Percentiles rank a stretch among this genome's conserved stretches.
These are phyloP conservation scores for Coemansia sp. DNA, from an alignment of 192 early-diverging fungal species.

Conservation along the genomic window DNA sequence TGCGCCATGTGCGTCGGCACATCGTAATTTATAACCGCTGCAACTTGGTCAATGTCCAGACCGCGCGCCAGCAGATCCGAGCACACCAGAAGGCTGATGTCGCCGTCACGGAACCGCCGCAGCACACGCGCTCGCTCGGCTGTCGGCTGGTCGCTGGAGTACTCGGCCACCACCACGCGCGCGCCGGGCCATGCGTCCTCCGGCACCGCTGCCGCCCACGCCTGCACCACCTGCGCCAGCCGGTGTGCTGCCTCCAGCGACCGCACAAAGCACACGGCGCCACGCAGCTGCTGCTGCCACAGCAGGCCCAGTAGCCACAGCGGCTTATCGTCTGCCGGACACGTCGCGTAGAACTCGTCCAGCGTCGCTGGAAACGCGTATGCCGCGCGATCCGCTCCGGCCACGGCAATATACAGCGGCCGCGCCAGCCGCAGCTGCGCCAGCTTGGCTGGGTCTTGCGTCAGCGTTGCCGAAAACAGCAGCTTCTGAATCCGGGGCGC, in stretches of 20 bases:
- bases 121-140: conserved; percentile 60
- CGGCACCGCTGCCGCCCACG: conserved; percentile 51
- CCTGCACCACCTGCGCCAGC: conserved; percentile 64
- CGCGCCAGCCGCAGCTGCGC: conserved; percentile 73
- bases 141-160: conserved; percentile 67
- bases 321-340: conserved; percentile 69
- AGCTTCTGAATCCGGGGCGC: conserved; percentile 75
- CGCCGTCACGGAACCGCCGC: conserved; percentile 62
- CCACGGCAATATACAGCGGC: conserved; percentile 75
- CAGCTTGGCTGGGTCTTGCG: conserved; percentile 88
- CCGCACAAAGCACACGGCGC: conserved; percentile 81
- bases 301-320: conserved; percentile 80
- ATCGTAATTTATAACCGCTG: conserved; percentile 83
- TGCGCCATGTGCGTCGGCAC: conserved; percentile 73
- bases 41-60: conserved; percentile 78
- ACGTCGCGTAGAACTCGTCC: conserved; percentile 70
- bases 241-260: conserved; percentile 87
- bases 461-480: conserved; percentile 93
- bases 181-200: conserved; percentile 13
- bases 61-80: conserved; percentile 89
- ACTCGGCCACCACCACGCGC: conserved; percentile 57
- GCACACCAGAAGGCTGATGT: conserved; percentile 70
- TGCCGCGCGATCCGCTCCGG: conserved; percentile 15
- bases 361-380: conserved; percentile 55
- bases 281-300: conserved; percentile 55